Base-by-base conservation (phyloP, 2,329 filamentous ascomycete genomes). In the Huntiella omanensis region DNA sequence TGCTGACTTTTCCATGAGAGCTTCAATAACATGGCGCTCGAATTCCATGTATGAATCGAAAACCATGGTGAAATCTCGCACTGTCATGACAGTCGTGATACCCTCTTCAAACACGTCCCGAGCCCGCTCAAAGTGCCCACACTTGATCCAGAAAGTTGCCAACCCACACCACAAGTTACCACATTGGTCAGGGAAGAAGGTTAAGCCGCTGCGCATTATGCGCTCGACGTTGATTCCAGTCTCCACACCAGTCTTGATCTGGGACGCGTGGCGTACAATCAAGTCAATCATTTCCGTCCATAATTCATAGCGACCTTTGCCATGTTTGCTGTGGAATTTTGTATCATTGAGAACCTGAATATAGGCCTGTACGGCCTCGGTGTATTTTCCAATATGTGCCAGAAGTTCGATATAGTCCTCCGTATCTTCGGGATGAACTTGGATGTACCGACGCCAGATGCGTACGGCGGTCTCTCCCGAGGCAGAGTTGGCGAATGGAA, bases 271-370 rank as follows among this genome's bases (percentile, higher is more conserved):
- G 50, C 83, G 83, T 38, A 98, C 92, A 40, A 98, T 68, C 52
- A 96, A 61, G 56, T 98, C 91, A 33, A 96, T 79, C 84, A 98
- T 92, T 60, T 98, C 91, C 52, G 77, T 91, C 91, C 91, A 98
- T 42, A 98, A 71, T 61, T 98, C 86, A 59, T 93, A 98, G 52
- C 88, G 84, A 1, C 91, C 88, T 62, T 94, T 95, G 50, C 83
- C 83, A 53, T 91, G 78, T 63, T 92, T 94, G 64, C 88, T 96
- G 58, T 77, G 75, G 63, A 98, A 96, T 33, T 78, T 78, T 3
- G 83, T 75, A 55, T 95, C 87, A 66, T 96, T 87, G 55, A 98
- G 71, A 45, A 96, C 79, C 41, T 85, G 76, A 59, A 96, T 93
- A 61, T 94, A 98, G 54, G 80, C 80, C 59, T 81, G 80, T 47